Evolutionary conservation across 805 yeast species (phyloP).

Genomic region (Saturnispora kantuleensis): DNA sequence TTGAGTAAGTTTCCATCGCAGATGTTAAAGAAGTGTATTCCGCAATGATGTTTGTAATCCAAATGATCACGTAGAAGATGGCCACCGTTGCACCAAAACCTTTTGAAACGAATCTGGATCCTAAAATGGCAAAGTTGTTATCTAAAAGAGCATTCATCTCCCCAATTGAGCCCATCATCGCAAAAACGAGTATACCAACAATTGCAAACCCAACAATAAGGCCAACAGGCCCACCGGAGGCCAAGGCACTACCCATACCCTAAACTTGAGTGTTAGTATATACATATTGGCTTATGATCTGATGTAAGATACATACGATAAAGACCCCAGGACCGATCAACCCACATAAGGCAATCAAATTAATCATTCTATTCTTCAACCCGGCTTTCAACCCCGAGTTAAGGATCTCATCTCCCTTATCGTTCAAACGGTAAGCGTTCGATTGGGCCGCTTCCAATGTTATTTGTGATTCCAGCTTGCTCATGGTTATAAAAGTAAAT

Average conservation of each 20-base stretch:
- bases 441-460: constrained; percentile 11
- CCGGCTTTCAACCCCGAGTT: constrained; percentile 16
- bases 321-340: constrained; percentile 53
- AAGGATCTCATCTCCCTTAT: constrained; percentile 12
- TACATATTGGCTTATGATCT: too few relatives aligned
- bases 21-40: constrained; percentile 47
- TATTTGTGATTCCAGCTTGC: constrained; percentile 4
- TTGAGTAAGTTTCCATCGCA: constrained; percentile 40
- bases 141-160: constrained; percentile 47
- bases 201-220: constrained; percentile 39
- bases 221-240: constrained; percentile 45
- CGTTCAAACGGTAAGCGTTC: constrained; percentile 11
- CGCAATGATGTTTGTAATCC: constrained; percentile 46
- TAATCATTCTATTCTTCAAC: constrained; percentile 16
- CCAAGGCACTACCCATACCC: constrained; percentile 39
- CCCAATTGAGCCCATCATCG: constrained; percentile 48
- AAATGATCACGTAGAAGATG: constrained; percentile 42
- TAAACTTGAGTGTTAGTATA: too few relatives aligned
- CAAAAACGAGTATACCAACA: constrained; percentile 42
- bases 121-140: constrained; percentile 43
- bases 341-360: constrained; percentile 29
- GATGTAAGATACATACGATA: constrained; percentile 16
- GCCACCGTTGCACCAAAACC: constrained; percentile 52
- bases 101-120: constrained; percentile 40
- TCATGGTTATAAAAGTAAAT: not conserved